Base-by-base conservation (phyloP, 2,329 filamentous ascomycete genomes). In the Pleurostoma richardsiae region DNA sequence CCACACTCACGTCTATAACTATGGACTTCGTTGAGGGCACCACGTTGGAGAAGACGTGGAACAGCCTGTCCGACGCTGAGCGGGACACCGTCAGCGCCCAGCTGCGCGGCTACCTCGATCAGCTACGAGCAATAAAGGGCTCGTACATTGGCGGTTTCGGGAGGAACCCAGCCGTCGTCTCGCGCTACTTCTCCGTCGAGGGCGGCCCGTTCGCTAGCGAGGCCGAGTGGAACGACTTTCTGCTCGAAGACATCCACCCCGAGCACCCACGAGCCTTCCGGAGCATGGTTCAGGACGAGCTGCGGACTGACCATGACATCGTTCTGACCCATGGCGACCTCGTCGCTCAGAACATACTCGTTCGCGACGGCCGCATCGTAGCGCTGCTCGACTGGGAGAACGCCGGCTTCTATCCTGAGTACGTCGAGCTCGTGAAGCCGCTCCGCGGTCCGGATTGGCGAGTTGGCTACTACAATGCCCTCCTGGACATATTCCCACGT, bases 231-330 rank as follows among this genome's bases (percentile, higher is more conserved):
- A 36, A 36, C n/a, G 31, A 36, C 31, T 36, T 36, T n/a, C 31
- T 36, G 7, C 7, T 36, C 31, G 7, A 7, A n/a, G 31, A 36
- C 31, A 7, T 36, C 7, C 7, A 8, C n/a, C 7, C 7, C 7
- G 31, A 36, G 7, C 7, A 7, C 7, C n/a, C n/a, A n/a, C n/a
- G n/a, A n/a, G n/a, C 7, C n/a, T 7, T 36, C 7, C 31, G 31
- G 31, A n/a, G n/a, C n/a, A 36, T 36, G 31, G 41, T 46, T 10
- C 40, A 31, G 31, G 5, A 10, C 8, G 19, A 42, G 27, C 44
- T 46, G 3, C 47, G 41, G 4, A n/a, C 10, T 4, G 49, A 56
- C 0, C 50, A 47, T 28, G 45, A 52, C 4, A 55, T 59, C 26
- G 42, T 48, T 8, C 43, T 44, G 3, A 44, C 42, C 2, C 42